Evolutionary conservation across 169 alveolate genomes (phyloP).

Genomic region (Plasmodium gallinaceum): DNA sequence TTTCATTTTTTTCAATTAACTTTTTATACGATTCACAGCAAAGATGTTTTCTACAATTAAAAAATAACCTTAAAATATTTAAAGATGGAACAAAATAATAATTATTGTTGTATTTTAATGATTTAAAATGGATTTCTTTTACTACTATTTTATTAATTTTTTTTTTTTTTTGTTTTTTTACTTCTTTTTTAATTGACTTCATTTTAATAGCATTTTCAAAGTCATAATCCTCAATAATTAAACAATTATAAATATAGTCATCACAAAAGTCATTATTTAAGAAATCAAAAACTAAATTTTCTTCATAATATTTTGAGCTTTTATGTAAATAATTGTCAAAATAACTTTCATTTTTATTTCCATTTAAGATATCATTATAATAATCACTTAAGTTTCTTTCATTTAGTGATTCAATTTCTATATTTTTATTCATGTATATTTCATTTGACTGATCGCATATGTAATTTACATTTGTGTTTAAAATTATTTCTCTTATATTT

Average conservation of each 20-base stretch:
- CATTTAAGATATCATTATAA: not conserved
- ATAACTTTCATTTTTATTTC: not conserved
- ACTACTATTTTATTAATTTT: not conserved
- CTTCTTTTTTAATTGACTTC: not conserved
- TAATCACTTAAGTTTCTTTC: not conserved
- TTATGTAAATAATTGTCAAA: constrained; percentile 3
- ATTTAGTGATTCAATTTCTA: too few relatives aligned
- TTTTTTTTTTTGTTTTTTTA: not conserved
- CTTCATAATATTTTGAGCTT: not conserved
- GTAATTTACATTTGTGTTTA: not conserved
- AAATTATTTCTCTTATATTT: not conserved
- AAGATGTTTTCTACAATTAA: constrained; percentile 8
- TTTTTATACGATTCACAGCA: not conserved
- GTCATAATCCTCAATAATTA: constrained; percentile 10
- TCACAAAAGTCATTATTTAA: constrained; percentile 1
- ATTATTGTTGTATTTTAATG: constrained; percentile 21
- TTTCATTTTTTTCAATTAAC: not conserved
- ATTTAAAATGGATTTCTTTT: constrained; percentile 28
- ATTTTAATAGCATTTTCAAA: not conserved
- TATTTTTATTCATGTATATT: not conserved
- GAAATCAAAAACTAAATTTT: constrained; percentile 3
- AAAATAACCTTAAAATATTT: constrained; percentile 28
- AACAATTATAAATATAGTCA: not conserved
- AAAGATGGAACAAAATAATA: constrained; percentile 31
- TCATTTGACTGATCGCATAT: too few relatives aligned